Percentiles rank a stretch among this genome's conserved stretches.
These are phyloP conservation scores for Penicillium sp. DNA, from an alignment of 2,329 filamentous ascomycete genomes.

Conservation along the genomic window DNA sequence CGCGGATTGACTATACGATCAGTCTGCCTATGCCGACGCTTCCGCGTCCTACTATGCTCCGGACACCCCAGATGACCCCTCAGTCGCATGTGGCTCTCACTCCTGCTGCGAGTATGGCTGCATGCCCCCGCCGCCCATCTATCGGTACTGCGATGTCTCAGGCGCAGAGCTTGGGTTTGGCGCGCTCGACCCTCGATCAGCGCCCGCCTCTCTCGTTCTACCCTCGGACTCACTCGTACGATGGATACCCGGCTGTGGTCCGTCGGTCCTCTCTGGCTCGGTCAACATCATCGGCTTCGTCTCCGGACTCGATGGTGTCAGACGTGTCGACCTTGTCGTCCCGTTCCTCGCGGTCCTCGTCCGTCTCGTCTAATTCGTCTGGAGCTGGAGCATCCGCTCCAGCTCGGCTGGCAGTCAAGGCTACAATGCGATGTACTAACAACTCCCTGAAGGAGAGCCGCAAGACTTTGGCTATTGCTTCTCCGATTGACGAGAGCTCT, in stretches of 20 bases:
- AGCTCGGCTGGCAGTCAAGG: conserved; percentile 40
- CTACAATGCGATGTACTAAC: conserved; percentile 42
- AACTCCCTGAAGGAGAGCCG: conserved; percentile 39
- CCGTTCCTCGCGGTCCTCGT: conserved; percentile 53
- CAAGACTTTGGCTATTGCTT: conserved; percentile 37
- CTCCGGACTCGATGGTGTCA: conserved; percentile 64
- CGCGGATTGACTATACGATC: conserved; percentile 41
- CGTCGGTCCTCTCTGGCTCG: conserved; percentile 51
- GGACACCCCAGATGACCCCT: conserved; percentile 63
- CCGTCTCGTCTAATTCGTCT: conserved; percentile 45
- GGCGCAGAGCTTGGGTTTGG: conserved; percentile 54
- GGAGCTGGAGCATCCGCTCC: conserved; percentile 29
- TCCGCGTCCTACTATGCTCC: conserved; percentile 55
- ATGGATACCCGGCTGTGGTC: conserved; percentile 51
- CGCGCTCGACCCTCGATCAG: conserved; percentile 57
- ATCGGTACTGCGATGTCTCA: conserved; percentile 61
- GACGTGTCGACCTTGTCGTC: conserved; percentile 58
- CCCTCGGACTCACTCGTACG: conserved; percentile 40
- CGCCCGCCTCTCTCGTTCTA: conserved; percentile 41
- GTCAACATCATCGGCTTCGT: conserved; percentile 54
- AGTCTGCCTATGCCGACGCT: conserved; percentile 53
- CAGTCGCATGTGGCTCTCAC: conserved; percentile 54
- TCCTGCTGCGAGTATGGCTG: conserved; percentile 61
- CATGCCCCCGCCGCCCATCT: conserved; percentile 54
- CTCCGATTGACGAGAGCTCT: conserved; percentile 40